A percentile compares a stretch with the other conserved stretches of the same genome.
phyloP scores from a whole-genome alignment of 495 filamentous ascomycete genomes.

The Sabuloglossum arenarium region DNA sequence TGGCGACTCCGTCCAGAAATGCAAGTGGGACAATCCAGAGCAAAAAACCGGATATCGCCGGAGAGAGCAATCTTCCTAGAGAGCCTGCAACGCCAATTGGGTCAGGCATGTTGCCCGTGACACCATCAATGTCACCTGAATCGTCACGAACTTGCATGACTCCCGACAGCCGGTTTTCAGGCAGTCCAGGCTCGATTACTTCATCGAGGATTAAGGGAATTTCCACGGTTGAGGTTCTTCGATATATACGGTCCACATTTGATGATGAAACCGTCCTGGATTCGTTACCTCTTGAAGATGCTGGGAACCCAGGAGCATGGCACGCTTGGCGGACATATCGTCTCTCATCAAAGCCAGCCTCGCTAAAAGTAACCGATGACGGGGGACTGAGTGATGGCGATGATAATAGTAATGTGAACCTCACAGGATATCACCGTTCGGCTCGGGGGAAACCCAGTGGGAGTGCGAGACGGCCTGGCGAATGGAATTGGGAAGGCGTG shows the following conservation, averaged over 20 bases:
- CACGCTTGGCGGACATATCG: constrained; percentile 68
- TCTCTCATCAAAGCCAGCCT: constrained; percentile 3
- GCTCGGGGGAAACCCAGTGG: not conserved
- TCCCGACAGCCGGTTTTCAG: not conserved
- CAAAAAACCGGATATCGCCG: not conserved
- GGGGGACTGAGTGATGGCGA: not conserved
- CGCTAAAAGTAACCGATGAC: constrained; percentile 3
- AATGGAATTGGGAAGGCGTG: constrained; percentile 94
- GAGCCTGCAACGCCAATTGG: constrained; percentile 4
- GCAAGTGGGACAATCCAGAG: constrained; percentile 13
- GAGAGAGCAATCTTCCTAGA: not conserved
- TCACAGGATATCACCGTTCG: not conserved
- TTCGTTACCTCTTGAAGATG: constrained; percentile 53
- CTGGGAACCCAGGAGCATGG: constrained; percentile 77
- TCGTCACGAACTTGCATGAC: not conserved
- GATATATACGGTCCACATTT: constrained; percentile 67
- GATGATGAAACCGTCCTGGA: constrained; percentile 59
- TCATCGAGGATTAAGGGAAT: not conserved
- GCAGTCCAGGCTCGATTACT: not conserved
- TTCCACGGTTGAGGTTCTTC: constrained; percentile 39
- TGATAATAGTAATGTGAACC: not conserved
- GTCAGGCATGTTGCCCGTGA: not conserved
- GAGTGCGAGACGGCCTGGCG: constrained; percentile 36
- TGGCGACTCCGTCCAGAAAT: constrained; percentile 18
- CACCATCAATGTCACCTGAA: not conserved